These are phyloP conservation scores for Turnera subulata DNA, from an alignment of 345 rosid genomes.

Conservation along the genomic window DNA sequence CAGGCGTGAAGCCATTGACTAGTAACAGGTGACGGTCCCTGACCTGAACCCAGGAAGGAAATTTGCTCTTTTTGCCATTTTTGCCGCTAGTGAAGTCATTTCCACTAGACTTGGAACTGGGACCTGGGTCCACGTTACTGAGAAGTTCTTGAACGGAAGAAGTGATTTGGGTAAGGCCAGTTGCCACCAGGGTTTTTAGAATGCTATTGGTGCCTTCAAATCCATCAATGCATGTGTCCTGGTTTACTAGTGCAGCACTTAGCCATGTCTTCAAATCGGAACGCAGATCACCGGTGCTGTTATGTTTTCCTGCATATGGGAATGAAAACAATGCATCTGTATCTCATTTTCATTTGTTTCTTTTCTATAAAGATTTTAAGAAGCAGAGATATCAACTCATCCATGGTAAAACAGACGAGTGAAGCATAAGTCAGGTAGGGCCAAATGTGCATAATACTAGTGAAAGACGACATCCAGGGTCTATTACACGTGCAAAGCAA, in stretches of 20 bases:
- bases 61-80: constrained; percentile 12
- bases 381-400: too few species aligned
- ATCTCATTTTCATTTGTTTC: too few species aligned
- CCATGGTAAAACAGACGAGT: too few species aligned
- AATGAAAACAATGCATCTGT: too few species aligned
- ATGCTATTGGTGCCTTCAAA: constrained; percentile 21
- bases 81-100: not conserved
- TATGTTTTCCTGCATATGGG: constrained; percentile 10
- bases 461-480: too few species aligned
- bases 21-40: constrained; percentile 36
- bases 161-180: constrained; percentile 49
- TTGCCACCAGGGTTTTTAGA: constrained; percentile 29
- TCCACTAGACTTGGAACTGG: constrained; percentile 17
- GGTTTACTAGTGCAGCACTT: constrained; percentile 32
- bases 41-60: constrained; percentile 60
- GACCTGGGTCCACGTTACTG: constrained; percentile 41
- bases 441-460: too few species aligned
- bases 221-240: constrained; percentile 31
- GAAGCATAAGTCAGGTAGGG: too few species aligned
- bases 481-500: not conserved
- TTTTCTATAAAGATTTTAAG: too few species aligned
- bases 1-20: constrained; percentile 13
- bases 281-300: constrained; percentile 25
- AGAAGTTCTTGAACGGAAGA: constrained; percentile 48
- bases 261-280: constrained; percentile 29